Conservation (phyloP, 1,284 basidiomycete genomes). For the Grifola frondosa region DNA sequence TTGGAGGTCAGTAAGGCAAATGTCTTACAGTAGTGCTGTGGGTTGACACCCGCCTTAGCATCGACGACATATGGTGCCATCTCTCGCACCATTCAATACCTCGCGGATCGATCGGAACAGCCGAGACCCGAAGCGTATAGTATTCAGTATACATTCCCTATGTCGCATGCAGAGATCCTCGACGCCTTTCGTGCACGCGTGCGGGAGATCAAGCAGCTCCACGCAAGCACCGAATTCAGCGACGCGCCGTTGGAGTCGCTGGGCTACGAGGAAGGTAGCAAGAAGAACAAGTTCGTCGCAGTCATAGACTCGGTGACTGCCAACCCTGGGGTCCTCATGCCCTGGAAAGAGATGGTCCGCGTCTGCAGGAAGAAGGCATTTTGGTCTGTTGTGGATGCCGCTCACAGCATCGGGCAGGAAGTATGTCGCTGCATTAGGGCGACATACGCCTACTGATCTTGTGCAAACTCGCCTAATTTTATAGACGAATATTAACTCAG, state of each 20-base stretch:
- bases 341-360: slow-evolving; percentile 77
- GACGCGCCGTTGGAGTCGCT: slow-evolving; percentile 21
- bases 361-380: slow-evolving; percentile 71
- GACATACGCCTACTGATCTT: neutral
- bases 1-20: slow-evolving; percentile 39
- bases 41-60: slow-evolving; percentile 12
- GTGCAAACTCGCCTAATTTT: neutral
- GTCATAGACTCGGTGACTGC: slow-evolving; percentile 77
- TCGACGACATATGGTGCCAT: slow-evolving; percentile 62
- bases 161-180: slow-evolving; percentile 59
- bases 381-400: slow-evolving; percentile 77
- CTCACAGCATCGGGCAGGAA: slow-evolving; percentile 73
- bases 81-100: slow-evolving; percentile 52
- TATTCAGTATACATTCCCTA: slow-evolving; percentile 44
- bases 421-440: slow-evolving; percentile 5
- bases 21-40: neutral
- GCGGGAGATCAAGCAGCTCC: slow-evolving; percentile 36
- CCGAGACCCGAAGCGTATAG: slow-evolving; percentile 19
- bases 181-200: slow-evolving; percentile 48
- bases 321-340: slow-evolving; percentile 69
- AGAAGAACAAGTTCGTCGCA: slow-evolving; percentile 57
- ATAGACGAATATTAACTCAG: slow-evolving; percentile 57
- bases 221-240: slow-evolving; percentile 22
- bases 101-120: slow-evolving; percentile 47
- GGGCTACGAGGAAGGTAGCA: slow-evolving; percentile 5